Evolutionary conservation across 1,284 basidiomycete genomes (phyloP).

Genomic region (Marasmius fiardii): DNA sequence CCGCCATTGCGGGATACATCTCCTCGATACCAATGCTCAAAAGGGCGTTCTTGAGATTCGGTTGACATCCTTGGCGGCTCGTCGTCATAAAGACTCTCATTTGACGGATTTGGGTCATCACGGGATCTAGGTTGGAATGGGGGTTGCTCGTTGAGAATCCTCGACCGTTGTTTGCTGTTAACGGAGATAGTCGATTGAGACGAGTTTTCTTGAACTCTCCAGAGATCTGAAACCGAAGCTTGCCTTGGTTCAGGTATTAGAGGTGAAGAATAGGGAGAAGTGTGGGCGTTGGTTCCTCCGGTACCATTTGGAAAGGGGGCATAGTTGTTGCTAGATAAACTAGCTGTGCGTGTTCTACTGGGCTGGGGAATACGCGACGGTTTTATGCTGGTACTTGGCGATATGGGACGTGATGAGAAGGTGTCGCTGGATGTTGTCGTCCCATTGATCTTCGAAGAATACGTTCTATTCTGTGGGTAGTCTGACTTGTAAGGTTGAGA

Average conservation of each 20-base stretch:
- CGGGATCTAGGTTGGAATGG: slow-evolving; percentile 32
- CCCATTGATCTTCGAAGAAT: not conserved
- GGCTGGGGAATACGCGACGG: slow-evolving; percentile 5
- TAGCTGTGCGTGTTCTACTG: slow-evolving; percentile 7
- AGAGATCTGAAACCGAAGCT: slow-evolving; percentile 2
- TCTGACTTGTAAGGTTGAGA: not conserved
- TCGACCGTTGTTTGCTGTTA: slow-evolving; percentile 25
- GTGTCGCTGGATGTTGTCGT: not conserved
- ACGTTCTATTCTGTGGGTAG: not conserved
- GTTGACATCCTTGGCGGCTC: slow-evolving; percentile 45
- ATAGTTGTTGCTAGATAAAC: slow-evolving; percentile 2
- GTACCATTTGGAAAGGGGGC: slow-evolving; percentile 24
- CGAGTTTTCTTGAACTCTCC: not conserved
- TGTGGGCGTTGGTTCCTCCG: slow-evolving; percentile 61
- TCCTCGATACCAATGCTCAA: slow-evolving; percentile 81
- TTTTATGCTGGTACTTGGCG: slow-evolving; percentile 18
- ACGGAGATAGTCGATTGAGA: slow-evolving; percentile 6
- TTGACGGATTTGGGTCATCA: slow-evolving; percentile 10
- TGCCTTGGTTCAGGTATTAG: slow-evolving; percentile 24
- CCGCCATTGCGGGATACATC: slow-evolving; percentile 77
- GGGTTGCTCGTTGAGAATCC: slow-evolving; percentile 47
- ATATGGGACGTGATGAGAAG: slow-evolving; percentile 8
- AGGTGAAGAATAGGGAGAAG: slow-evolving; percentile 20
- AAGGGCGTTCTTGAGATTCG: slow-evolving; percentile 77
- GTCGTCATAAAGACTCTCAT: slow-evolving; percentile 19